Conservation (phyloP, 495 filamentous ascomycete species). For the Hyaloscypha hepaticicola region DNA sequence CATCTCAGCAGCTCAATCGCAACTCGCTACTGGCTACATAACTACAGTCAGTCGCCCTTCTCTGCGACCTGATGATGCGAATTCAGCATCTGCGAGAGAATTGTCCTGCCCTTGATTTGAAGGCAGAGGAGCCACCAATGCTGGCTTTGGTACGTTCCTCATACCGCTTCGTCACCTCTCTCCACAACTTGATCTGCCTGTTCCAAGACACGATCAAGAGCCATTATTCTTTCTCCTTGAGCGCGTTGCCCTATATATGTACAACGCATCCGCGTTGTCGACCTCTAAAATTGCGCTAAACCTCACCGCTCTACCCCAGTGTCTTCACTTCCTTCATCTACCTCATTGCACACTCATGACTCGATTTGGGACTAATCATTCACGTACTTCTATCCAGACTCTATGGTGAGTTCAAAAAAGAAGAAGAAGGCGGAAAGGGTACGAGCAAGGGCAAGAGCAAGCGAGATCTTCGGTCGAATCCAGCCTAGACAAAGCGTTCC, state of each 20-base stretch:
- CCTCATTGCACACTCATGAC: not conserved
- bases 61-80: not conserved
- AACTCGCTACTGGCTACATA: not conserved
- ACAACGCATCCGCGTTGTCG: too few relatives aligned
- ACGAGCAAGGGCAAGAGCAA: too few relatives aligned
- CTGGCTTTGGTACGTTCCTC: too few relatives aligned
- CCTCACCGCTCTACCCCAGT: too few relatives aligned
- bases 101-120: not conserved
- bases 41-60: not conserved
- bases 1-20: not conserved
- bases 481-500: not conserved
- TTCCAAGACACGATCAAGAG: too few relatives aligned
- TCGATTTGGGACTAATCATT: not conserved
- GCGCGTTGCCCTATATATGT: too few relatives aligned
- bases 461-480: not conserved
- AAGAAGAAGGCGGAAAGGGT: not conserved
- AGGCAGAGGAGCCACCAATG: not conserved
- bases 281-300: too few relatives aligned
- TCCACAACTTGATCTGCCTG: too few relatives aligned
- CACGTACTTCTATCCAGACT: not conserved
- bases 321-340: too few relatives aligned
- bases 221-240: too few relatives aligned
- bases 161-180: too few relatives aligned
- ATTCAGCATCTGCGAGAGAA: not conserved
- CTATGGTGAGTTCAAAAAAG: not conserved